Percentiles rank a stretch among this genome's conserved stretches.
Conservation (phyloP, 306 rosid genomes). For the Lablab purpureus region DNA sequence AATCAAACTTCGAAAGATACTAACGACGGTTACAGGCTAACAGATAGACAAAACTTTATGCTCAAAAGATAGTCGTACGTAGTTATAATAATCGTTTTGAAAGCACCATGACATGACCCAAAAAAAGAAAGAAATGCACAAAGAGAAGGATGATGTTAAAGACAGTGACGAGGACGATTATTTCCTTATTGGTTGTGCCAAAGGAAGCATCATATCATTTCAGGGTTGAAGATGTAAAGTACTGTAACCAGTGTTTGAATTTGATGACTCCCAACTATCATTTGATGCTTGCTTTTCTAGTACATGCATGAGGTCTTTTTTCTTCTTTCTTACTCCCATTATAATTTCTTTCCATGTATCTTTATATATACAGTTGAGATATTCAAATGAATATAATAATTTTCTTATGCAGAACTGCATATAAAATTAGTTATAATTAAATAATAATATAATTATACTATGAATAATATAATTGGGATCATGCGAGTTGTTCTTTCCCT, state of each 20-base stretch:
- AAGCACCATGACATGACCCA: conserved; percentile 18
- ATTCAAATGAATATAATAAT: too few species aligned
- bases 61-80: not conserved
- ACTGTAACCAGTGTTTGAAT: not conserved
- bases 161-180: not conserved
- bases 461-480: too few species aligned
- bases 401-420: too few species aligned
- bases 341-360: too few species aligned
- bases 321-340: too few species aligned
- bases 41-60: conserved; percentile 8
- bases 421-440: too few species aligned
- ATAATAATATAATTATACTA: too few species aligned
- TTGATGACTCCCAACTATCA: not conserved
- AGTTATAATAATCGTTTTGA: not conserved
- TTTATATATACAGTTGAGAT: too few species aligned
- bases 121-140: not conserved
- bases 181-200: conserved; percentile 18
- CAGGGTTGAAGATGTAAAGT: not conserved
- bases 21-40: not conserved
- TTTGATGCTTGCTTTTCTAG: too few species aligned
- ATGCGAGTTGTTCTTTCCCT: too few species aligned
- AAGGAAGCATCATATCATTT: conserved; percentile 22
- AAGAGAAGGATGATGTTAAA: not conserved
- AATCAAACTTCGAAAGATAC: not conserved
- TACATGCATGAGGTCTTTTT: too few species aligned